A percentile compares a stretch with the other conserved stretches of the same genome.
These are phyloP conservation scores for Penicillium sp. DNA, from an alignment of 2,329 filamentous ascomycete species.

Conservation along the genomic window DNA sequence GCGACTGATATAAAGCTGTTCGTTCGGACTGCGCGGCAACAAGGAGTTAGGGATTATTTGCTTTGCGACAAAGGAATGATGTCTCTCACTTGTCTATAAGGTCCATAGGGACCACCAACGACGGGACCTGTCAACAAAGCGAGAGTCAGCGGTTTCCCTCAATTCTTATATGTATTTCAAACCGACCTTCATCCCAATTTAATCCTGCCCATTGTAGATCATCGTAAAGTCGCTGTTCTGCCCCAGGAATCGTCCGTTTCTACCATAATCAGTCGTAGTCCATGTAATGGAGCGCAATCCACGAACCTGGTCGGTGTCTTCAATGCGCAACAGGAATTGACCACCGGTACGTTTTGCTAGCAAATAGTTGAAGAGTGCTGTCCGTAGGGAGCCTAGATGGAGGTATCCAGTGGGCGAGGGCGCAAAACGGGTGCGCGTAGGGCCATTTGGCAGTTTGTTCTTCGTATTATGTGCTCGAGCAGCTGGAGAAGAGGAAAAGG, in stretches of 20 bases:
- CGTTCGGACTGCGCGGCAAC: conserved; percentile 66
- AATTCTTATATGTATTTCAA: neutral
- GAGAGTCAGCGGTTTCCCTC: conserved; percentile 9
- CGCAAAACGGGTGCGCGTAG: conserved; percentile 81
- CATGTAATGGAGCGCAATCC: neutral
- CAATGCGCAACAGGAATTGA: conserved; percentile 85
- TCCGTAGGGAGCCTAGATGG: conserved; percentile 86
- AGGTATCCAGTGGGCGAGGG: conserved; percentile 93
- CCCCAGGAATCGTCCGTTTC: conserved; percentile 78
- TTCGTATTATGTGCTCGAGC: conserved; percentile 34
- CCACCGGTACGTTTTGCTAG: conserved; percentile 85
- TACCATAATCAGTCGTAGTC: conserved; percentile 45
- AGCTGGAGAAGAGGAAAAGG: conserved; percentile 31
- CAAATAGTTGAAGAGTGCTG: conserved; percentile 92
- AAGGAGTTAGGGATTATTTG: neutral
- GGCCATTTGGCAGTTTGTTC: conserved; percentile 49
- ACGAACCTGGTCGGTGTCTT: conserved; percentile 88
- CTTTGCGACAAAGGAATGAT: neutral
- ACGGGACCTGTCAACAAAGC: conserved; percentile 62
- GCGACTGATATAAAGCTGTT: conserved; percentile 67
- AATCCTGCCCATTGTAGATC: conserved; percentile 88
- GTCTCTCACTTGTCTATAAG: conserved; percentile 72
- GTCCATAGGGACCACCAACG: conserved; percentile 75
- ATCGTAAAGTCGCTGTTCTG: conserved; percentile 72
- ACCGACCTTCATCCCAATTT: conserved; percentile 82